These are phyloP conservation scores for Trichoderma asperelloides DNA, from an alignment of 495 filamentous ascomycete genomes.

Conservation along the genomic window DNA sequence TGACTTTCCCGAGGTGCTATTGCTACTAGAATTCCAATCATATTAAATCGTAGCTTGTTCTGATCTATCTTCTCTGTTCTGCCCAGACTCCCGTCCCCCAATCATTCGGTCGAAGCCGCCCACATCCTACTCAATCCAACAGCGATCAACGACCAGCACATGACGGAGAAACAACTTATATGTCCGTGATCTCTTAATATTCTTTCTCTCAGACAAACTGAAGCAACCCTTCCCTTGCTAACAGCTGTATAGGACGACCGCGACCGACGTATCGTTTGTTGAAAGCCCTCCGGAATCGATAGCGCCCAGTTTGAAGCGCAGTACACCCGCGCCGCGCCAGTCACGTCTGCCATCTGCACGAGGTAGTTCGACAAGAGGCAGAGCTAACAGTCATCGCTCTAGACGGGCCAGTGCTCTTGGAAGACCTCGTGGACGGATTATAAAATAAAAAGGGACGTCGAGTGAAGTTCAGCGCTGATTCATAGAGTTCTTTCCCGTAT, in stretches of 20 bases:
- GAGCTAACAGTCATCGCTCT: constrained; percentile 26
- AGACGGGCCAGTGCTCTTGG: constrained; percentile 38
- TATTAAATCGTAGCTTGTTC: background rate
- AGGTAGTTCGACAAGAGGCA: constrained; percentile 27
- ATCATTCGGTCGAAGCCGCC: constrained; percentile 60
- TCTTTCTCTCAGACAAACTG: background rate
- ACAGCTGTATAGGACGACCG: constrained; percentile 61
- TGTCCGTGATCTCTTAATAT: constrained; percentile 44
- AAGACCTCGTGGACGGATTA: constrained; percentile 29
- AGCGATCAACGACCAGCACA: constrained; percentile 15
- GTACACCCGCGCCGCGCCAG: constrained; percentile 35
- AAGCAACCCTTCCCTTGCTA: constrained; percentile 16
- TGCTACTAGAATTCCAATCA: background rate
- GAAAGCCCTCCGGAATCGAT: constrained; percentile 72
- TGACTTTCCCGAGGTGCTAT: constrained; percentile 80
- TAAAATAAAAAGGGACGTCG: constrained; percentile 15
- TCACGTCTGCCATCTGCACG: constrained; percentile 33
- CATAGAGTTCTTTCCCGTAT: background rate
- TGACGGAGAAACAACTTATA: constrained; percentile 71
- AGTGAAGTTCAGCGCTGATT: constrained; percentile 8
- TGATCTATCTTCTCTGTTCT: background rate
- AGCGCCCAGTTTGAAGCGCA: constrained; percentile 45
- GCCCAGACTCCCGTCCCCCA: constrained; percentile 41
- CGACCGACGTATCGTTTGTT: constrained; percentile 89
- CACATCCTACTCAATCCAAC: constrained; percentile 31